Base-by-base conservation (phyloP, 257 asterid genomes). In the Thymus mandschuricus region DNA sequence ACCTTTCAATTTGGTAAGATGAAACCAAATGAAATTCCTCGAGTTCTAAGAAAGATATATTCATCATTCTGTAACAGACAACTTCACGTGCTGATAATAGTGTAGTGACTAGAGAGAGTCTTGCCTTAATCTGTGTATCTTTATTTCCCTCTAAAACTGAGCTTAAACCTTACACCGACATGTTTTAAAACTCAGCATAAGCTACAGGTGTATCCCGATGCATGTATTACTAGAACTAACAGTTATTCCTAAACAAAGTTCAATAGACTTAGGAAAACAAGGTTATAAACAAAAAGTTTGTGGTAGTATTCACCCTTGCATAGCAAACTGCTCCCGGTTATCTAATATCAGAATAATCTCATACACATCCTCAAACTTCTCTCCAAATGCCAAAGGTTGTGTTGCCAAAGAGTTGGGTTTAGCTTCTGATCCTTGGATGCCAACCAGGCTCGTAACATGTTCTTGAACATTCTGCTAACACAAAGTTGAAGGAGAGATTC, bases 311-410 rank as follows among this genome's bases (percentile, higher is more conserved):
- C 80, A 91, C 99, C 97, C 96, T 76, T 78, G 85, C 29, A 76
- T 82, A 81, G 95, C 89, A 74, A 94, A 94, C 43, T 89, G 95
- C 80, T 94, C 99, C 77, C 99, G 86, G 65, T 92, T 82, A 85
- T 94, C 99, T 74, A 94, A 83, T 81, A 94, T 80, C 86, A 94
- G 73, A 72, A 86, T 59, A 65, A 94, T 92, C 81, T 82, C 93
- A 83, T 91, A 94, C 46, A 83, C 87, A 84, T 91, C 99, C 73
- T 84, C 89, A 82, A 94, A 94, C 76, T 81, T 75, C 81, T 94
- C 97, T 77, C 96, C 95, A 66, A 75, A 65, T 60, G 77, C 81
- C 84, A 94, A 82, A 73, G 99, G 98, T 7, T 98, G 99, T 81
- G 72, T 70, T 2, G 90, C 79, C 71, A 88, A 76, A 67, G 79